phyloP scores from a whole-genome alignment of 805 yeast species.

The Metschnikowia cubensis region DNA sequence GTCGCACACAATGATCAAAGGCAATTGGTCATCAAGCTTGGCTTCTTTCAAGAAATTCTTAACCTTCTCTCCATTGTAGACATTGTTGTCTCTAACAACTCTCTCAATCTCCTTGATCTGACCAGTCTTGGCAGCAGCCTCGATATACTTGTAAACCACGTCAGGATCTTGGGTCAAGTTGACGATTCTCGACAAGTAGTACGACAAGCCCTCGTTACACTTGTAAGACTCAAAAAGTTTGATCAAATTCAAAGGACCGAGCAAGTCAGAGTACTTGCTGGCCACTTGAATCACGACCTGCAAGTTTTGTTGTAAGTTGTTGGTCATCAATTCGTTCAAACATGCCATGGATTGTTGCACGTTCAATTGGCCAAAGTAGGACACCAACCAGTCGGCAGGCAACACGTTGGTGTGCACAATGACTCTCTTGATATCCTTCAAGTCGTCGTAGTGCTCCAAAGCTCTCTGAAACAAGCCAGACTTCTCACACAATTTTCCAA shows the following conservation, averaged over 20 bases:
- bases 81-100: conserved; percentile 88
- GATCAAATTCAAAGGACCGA: conserved; percentile 81
- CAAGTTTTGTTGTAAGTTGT: conserved; percentile 76
- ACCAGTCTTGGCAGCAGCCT: conserved; percentile 85
- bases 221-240: conserved; percentile 91
- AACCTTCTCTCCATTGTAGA: conserved; percentile 94
- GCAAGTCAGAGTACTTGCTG: conserved; percentile 89
- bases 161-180: conserved; percentile 91
- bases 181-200: conserved; percentile 88
- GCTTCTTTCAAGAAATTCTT: conserved; percentile 96
- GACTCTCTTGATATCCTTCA: conserved; percentile 93
- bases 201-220: conserved; percentile 89
- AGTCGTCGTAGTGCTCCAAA: conserved; percentile 89
- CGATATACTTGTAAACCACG: conserved; percentile 93
- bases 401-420: conserved; percentile 80
- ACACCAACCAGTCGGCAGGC: conserved; percentile 91
- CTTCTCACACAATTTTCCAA: conserved; percentile 90
- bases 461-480: conserved; percentile 97
- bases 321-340: conserved; percentile 77
- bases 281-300: conserved; percentile 96
- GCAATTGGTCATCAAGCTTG: conserved; percentile 89
- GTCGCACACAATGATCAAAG: conserved; percentile 94
- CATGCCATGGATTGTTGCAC: conserved; percentile 91
- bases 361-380: conserved; percentile 87
- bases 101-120: conserved; percentile 95